Conservation (phyloP, 805 yeast species). For the Candida tammaniensis region DNA sequence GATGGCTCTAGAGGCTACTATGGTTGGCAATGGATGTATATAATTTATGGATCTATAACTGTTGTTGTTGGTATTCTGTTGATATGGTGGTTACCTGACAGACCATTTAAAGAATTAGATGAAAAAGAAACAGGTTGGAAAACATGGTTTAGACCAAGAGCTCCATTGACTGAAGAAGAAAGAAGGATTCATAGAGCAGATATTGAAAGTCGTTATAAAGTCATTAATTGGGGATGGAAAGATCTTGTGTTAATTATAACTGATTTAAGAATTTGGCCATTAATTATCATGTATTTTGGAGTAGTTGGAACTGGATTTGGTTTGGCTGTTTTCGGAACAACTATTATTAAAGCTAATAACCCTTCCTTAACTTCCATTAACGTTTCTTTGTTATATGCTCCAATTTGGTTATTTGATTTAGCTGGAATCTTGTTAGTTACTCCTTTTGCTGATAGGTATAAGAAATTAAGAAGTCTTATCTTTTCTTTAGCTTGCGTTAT, state of each 20-base stretch:
- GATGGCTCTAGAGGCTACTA: conserved; percentile 65
- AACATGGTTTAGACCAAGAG: conserved; percentile 25
- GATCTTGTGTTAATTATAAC: conserved; percentile 54
- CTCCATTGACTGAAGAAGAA: conserved; percentile 57
- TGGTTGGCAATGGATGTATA: conserved; percentile 87
- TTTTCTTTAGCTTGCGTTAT: conserved; percentile 62
- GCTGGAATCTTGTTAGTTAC: conserved; percentile 72
- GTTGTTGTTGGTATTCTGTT: conserved; percentile 59
- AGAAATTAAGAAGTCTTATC: conserved; percentile 55
- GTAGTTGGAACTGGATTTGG: conserved; percentile 93
- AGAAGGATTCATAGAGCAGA: conserved; percentile 56
- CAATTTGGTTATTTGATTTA: conserved; percentile 85
- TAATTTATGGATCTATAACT: conserved; percentile 73
- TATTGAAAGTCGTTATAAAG: conserved; percentile 50
- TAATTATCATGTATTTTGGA: conserved; percentile 85
- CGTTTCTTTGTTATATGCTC: conserved; percentile 77
- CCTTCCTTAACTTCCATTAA: conserved; percentile 62
- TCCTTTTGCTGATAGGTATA: conserved; percentile 74
- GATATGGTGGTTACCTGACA: conserved; percentile 84
- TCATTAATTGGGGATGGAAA: conserved; percentile 52
- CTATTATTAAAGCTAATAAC: conserved; percentile 64
- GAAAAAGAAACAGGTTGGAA: conserved; percentile 14
- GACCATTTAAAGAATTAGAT: conserved; percentile 42
- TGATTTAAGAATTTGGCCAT: conserved; percentile 75
- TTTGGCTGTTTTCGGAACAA: conserved; percentile 79